Evolutionary conservation across 2,329 filamentous ascomycete species (phyloP).

Genomic region (Botrytis squamosa): DNA sequence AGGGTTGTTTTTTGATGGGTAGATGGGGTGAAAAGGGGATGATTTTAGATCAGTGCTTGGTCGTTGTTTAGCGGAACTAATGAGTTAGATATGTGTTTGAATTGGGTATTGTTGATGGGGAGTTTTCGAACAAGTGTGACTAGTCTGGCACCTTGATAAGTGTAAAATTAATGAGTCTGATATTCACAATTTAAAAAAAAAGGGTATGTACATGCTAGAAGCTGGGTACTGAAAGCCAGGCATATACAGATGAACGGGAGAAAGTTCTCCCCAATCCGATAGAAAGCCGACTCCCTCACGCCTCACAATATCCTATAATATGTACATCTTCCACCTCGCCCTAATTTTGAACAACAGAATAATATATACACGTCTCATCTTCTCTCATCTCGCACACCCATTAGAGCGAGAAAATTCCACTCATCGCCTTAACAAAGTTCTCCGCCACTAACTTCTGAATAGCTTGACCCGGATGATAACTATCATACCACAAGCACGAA

Average conservation of each 20-base stretch:
- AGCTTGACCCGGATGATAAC: conserved; percentile 14
- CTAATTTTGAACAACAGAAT: too few species aligned
- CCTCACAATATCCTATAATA: not conserved
- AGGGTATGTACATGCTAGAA: not conserved
- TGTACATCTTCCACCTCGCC: not conserved
- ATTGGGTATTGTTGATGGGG: not conserved
- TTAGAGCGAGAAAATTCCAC: not conserved
- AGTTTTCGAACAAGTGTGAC: not conserved
- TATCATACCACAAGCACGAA: conserved; percentile 19
- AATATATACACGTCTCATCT: not conserved
- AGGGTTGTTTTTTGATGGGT: not conserved
- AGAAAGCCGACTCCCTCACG: not conserved
- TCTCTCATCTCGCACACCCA: not conserved
- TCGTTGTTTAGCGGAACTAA: not conserved
- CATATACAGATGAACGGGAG: not conserved
- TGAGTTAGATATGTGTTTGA: not conserved
- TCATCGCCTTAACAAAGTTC: conserved; percentile 13
- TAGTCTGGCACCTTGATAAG: not conserved
- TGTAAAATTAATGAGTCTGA: not conserved
- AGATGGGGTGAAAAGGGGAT: too few species aligned
- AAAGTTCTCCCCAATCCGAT: not conserved
- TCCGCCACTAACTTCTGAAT: conserved; percentile 15
- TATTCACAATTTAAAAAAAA: not conserved
- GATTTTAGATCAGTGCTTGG: not conserved
- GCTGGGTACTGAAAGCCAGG: not conserved